Conservation (phyloP, 441 rosid genomes). For the Erodium texanum region DNA sequence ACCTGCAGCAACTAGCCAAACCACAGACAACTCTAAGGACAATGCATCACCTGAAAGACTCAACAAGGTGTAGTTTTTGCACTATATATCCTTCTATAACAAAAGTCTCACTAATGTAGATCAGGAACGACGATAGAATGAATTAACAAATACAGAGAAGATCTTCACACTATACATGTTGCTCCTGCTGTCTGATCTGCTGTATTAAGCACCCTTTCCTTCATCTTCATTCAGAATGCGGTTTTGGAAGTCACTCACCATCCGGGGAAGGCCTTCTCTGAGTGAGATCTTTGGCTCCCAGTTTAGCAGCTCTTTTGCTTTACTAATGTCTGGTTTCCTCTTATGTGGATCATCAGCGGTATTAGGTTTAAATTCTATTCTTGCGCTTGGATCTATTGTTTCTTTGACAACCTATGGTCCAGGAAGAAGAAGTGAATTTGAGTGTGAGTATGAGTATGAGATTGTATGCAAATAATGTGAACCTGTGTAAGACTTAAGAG, state of each 20-base stretch:
- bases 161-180: slow-evolving; percentile 36
- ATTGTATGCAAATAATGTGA: neutral
- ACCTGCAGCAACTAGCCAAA: neutral
- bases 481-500: neutral
- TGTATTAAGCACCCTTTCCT: slow-evolving; percentile 47
- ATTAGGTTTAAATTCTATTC: slow-evolving; percentile 79
- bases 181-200: no score
- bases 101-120: no score
- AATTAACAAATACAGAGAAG: slow-evolving; percentile 19
- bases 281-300: slow-evolving; percentile 85
- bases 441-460: neutral
- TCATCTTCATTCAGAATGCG: slow-evolving; percentile 84
- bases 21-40: neutral
- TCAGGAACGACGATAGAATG: no score
- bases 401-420: slow-evolving; percentile 66
- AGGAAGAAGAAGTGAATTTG: neutral
- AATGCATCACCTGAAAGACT: neutral
- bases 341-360: slow-evolving; percentile 93
- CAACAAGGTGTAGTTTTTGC: neutral
- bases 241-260: slow-evolving; percentile 86
- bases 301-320: slow-evolving; percentile 76
- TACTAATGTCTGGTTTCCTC: slow-evolving; percentile 90
- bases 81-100: slow-evolving; percentile 1
- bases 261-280: slow-evolving; percentile 71
- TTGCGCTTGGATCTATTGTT: slow-evolving; percentile 81